Base-by-base conservation (phyloP, 345 rosid genomes). In the Eucalyptus pauciflora region DNA sequence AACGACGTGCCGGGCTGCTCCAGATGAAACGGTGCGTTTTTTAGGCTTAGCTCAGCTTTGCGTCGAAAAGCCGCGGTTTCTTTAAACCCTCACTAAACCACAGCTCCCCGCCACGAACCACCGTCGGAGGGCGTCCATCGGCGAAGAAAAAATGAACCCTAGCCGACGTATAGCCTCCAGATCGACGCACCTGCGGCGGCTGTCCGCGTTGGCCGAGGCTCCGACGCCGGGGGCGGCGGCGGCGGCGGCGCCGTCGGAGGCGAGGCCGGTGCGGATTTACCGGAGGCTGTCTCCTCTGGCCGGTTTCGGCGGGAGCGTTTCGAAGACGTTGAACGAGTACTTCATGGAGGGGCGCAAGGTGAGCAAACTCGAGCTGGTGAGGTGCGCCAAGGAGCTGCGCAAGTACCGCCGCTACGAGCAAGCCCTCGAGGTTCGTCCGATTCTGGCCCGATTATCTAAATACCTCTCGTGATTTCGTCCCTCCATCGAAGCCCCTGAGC, bases 361-460 rank as follows among this genome's bases (percentile, higher is more conserved):
- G 13, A 43, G 83, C 17, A 96, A 93, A 87, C 45, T 43, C 13
- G 94, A 91, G 14, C 96, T 96, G 27, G 41, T 79, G 88, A 87
- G 91, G 46, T 93, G 92, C 92, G 85, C 94, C 86, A 94, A 79
- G 89, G 92, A 92, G 91, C 95, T 97, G 83, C 98, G 99, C 89
- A 93, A 88, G 87, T 91, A 88, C 91, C 90, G 92, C n/a, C 94
- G 91, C 58, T 93, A 91, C 87, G 89, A 93, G 80, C 94, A 93
- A 50, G 96, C 96, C 50, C 95, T 95, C 86, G 94, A 97, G 97
- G 99, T 96, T 85, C 64, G 88, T 62, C 31, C 41, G 29, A 27
- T 50, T 58, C 87, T 41, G 48, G 37, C 48, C 27, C 83, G 16
- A 20, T 10, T 71, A 52, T 27, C 5, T 33, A 71, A 71, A 10